Evolutionary conservation across 1,284 basidiomycete genomes (phyloP), one percentile per base, ranked within the genome.

Genomic region (Agroathelia rolfsii): DNA sequence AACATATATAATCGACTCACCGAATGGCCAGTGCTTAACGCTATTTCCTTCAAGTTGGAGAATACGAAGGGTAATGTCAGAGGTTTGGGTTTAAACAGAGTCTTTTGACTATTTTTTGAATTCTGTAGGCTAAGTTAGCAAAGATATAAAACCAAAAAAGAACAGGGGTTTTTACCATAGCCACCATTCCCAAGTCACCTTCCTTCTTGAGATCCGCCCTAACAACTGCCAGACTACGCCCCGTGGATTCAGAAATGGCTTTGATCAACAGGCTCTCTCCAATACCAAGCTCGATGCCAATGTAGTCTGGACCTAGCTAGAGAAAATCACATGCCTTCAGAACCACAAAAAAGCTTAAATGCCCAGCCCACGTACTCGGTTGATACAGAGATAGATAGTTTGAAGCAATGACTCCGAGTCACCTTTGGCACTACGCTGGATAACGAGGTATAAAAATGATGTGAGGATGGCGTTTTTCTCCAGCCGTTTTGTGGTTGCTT

Each of bases 381-480:
- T 99, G 55, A 98, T 96, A 52, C 94, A 98, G 2, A 99, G 72
- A 50, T 99, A 99, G 3, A 98, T 83, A 1, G 82, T 76, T 49
- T 90, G 85, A 9, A 97, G 67, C 17, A 99, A 69, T 8, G 79
- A 76, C 12, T 70, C 62, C 5, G 59, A 61, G 42, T 87, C 81
- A 32, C 74, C 78, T 34, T 76, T 65, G 3, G 72, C 75, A 41
- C 87, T 85, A 21, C 86, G 69, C 50, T 81, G 76, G 31, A 97
- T 93, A 25, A 98, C 90, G 8, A 93, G 75, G 3, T 90, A 62
- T 23, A 98, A 66, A 52, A 97, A 88, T 1, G 84, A 70, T 0
- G 90, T 97, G 16, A 98, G 70, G 40, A 90, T 66, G 1, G 89
- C 75, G 4, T 79, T 86, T 55, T 97, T 99, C 55, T 95, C 92